Base-by-base conservation (phyloP, 371 early-diverging fungal genomes). In the Dinochytrium kinnereticum region DNA sequence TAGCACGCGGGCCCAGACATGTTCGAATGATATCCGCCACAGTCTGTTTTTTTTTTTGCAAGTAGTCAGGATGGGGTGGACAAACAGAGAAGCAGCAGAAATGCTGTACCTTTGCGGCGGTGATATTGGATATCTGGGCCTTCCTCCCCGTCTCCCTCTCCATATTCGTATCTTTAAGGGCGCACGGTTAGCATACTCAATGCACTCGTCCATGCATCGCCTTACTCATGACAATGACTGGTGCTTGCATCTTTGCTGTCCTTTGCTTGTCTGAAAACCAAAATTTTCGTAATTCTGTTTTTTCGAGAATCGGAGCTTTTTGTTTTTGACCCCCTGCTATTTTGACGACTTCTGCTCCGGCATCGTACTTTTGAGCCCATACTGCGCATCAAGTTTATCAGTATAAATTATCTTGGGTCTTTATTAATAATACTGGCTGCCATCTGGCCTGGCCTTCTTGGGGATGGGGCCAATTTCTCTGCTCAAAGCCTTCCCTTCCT, bases 1-100 rank as follows among this genome's bases (percentile, higher is more conserved):
- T 99, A 33, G 99, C 95, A 64, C 96, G 91, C 31, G 99, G 99
- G 44, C 99, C 99, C 51, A 99, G 91, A 85, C 99, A 99, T 44
- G 99, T 99, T 78, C 97, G 96, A 79, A 99, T 96, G 77, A 99
- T 94, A 83, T 98, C 98, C 36, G 98, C 92, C 40, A 99, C 95
- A 33, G 97, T 96, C 94, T 95, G 55, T 53, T 7, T 21, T 13
- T 7, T 53, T 5, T n/a, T 61, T 5, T 7, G 36, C 26, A 51
- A 50, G 59, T 30, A 65, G 51, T 55, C n/a, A n/a, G n/a, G n/a
- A n/a, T n/a, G n/a, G n/a, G n/a, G n/a, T n/a, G n/a, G n/a, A n/a
- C n/a, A n/a, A n/a, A n/a, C n/a, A n/a, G n/a, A n/a, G n/a, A n/a
- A n/a, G n/a, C n/a, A n/a, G n/a, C n/a, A n/a, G n/a, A n/a, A n/a